phyloP scores from a whole-genome alignment of 139 green algal genomes.

The Monoraphidium neglectum region DNA sequence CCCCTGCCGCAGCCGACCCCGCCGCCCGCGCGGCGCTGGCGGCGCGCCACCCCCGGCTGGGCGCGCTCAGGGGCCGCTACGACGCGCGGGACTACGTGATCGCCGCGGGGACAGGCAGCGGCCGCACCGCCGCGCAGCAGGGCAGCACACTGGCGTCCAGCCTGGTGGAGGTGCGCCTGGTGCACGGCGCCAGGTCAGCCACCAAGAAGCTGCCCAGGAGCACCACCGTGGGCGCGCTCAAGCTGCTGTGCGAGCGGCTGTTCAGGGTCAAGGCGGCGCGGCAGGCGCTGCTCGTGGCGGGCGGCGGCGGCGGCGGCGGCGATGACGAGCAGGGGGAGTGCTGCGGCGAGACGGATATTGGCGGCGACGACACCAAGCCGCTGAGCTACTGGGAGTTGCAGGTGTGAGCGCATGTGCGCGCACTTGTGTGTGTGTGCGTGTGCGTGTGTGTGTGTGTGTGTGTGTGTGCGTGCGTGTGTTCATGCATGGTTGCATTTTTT shows the following conservation, averaged over 20 bases:
- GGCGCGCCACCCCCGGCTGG: neutral
- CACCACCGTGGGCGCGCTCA: slow-evolving; percentile 41
- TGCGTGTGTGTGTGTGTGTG: no score
- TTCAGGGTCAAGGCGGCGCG: slow-evolving; percentile 47
- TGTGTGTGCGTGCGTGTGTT: no score
- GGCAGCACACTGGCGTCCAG: slow-evolving; percentile 33
- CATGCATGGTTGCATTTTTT: no score
- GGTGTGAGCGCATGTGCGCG: no score
- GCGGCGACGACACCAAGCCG: slow-evolving; percentile 17
- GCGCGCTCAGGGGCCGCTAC: neutral
- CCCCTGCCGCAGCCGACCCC: slow-evolving; percentile 7
- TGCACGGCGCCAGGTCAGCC: neutral
- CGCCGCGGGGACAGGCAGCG: neutral
- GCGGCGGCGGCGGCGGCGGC: neutral
- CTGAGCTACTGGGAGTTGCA: slow-evolving; percentile 7
- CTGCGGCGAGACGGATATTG: slow-evolving; percentile 35
- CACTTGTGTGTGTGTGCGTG: no score
- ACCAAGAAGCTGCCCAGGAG: slow-evolving; percentile 52
- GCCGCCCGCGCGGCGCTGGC: slow-evolving; percentile 3
- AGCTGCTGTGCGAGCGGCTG: slow-evolving; percentile 49
- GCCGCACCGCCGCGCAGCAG: neutral
- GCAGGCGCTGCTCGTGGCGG: slow-evolving; percentile 38
- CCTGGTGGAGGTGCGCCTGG: slow-evolving; percentile 8
- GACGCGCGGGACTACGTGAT: neutral
- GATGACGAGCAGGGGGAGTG: neutral